Conservation (phyloP, 2,329 filamentous ascomycete genomes). For the Daldinia sp. region DNA sequence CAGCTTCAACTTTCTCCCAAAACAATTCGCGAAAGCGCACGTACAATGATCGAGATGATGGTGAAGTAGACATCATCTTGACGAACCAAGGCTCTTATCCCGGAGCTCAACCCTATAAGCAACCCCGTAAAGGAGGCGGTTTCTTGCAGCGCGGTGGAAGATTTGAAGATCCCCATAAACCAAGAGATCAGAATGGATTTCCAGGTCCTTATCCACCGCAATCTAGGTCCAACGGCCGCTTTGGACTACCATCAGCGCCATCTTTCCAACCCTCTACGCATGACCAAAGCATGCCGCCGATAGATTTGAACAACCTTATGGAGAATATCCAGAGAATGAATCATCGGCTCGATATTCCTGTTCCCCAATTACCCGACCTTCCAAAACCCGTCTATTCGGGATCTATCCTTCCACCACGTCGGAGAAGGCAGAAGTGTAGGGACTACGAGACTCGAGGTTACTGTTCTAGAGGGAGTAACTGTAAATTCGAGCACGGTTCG, state of each 20-base stretch:
- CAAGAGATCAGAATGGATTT: constrained; percentile 44
- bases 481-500: constrained; percentile 73
- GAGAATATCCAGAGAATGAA: constrained; percentile 69
- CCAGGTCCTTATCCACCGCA: constrained; percentile 13
- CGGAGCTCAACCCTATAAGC: constrained; percentile 63
- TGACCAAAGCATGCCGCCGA: constrained; percentile 51
- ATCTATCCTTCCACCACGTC: constrained; percentile 39
- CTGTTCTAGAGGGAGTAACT: constrained; percentile 72
- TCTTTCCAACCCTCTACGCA: constrained; percentile 40
- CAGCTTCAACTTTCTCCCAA: constrained; percentile 27
- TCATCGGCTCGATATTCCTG: constrained; percentile 60
- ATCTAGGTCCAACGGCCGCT: constrained; percentile 24
- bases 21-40: constrained; percentile 60
- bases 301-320: constrained; percentile 69
- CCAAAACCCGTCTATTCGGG: constrained; percentile 46
- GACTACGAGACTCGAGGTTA: constrained; percentile 79
- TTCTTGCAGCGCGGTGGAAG: constrained; percentile 49
- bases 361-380: constrained; percentile 53
- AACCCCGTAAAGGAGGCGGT: constrained; percentile 62
- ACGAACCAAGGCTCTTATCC: constrained; percentile 35
- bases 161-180: constrained; percentile 45
- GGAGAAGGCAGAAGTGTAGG: constrained; percentile 63
- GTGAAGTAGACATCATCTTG: constrained; percentile 48
- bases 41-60: constrained; percentile 62
- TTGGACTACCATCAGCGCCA: constrained; percentile 33